Evolutionary conservation across 805 yeast species (phyloP), one percentile per base, ranked within the genome.

Genomic region (Candida vaughaniae): DNA sequence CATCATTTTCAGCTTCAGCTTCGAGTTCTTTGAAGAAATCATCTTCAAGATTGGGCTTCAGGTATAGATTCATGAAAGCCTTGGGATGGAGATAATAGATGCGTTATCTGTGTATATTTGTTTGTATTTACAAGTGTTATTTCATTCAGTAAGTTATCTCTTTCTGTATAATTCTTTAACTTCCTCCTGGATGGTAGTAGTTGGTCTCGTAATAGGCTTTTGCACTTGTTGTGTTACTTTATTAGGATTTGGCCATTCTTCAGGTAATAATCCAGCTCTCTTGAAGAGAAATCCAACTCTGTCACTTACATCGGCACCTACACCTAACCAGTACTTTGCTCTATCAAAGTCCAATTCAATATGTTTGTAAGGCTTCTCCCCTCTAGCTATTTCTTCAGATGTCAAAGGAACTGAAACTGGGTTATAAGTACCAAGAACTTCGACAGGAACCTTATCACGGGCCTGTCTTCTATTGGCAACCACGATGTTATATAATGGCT

Each of bases 311-410:
- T 86, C 95, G 1, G 98, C 98, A 9, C 99, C 99, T 14, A 88
- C 95, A 52, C 96, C 95, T 23, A 93, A 67, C 99, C 99, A 93
- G 63, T 93, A 93, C 60, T 88, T 88, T 4, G 96, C 79, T 52
- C 96, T 78, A 46, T 80, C 79, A 56, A 93, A 89, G 57, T 93
- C 98, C 25, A 93, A 66, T 48, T 81, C 75, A 27, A 91, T 77
- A 48, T 89, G 89, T 58, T 93, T 91, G 33, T 75, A 71, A 9
- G 90, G 85, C 43, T 73, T 64, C 26, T 67, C 65, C 8, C 84
- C 85, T 15, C 56, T 58, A 26, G 72, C 77, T 46, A 65, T 66
- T 52, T 85, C 87, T 43, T 70, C 75, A 16, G 80, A 77, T 0
- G 83, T 71, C 38, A 82, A 59, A 20, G 91, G 85, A 35, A 73